Evolutionary conservation across 345 rosid species (phyloP).

Genomic region (Raphanus raphanistrum): DNA sequence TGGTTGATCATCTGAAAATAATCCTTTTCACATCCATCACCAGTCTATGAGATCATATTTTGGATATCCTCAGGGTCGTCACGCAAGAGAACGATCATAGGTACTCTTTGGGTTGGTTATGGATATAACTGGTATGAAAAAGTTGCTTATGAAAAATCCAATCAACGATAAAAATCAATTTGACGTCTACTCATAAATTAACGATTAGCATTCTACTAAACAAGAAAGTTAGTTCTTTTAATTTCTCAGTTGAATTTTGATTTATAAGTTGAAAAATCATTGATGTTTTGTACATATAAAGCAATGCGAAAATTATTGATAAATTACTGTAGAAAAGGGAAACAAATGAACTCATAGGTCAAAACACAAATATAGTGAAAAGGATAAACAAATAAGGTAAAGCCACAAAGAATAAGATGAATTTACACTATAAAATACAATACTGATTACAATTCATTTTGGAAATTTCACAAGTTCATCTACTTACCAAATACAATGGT

Average conservation of each 20-base stretch:
- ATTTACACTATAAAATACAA: constrained; percentile 28
- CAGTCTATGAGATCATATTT: constrained; percentile 42
- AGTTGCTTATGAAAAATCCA: background rate
- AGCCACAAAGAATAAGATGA: constrained; percentile 8
- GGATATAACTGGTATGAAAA: background rate
- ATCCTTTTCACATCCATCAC: constrained; percentile 53
- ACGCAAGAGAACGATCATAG: constrained; percentile 48
- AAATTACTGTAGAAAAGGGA: background rate
- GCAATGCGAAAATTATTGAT: background rate
- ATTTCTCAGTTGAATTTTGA: background rate
- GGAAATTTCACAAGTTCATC: constrained; percentile 10
- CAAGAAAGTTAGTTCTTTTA: background rate
- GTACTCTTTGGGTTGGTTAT: constrained; percentile 45
- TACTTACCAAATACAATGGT: constrained; percentile 28
- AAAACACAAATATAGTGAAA: background rate
- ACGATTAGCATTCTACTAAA: background rate
- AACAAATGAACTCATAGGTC: background rate
- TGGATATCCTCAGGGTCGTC: constrained; percentile 8
- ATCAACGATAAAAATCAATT: background rate
- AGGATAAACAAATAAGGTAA: background rate
- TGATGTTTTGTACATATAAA: background rate
- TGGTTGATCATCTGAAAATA: constrained; percentile 59
- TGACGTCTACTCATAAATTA: background rate
- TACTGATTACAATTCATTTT: background rate
- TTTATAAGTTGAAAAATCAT: background rate